These are phyloP conservation scores for Tanacetum coccineum DNA, from an alignment of 129 eudicot species.

Conservation along the genomic window DNA sequence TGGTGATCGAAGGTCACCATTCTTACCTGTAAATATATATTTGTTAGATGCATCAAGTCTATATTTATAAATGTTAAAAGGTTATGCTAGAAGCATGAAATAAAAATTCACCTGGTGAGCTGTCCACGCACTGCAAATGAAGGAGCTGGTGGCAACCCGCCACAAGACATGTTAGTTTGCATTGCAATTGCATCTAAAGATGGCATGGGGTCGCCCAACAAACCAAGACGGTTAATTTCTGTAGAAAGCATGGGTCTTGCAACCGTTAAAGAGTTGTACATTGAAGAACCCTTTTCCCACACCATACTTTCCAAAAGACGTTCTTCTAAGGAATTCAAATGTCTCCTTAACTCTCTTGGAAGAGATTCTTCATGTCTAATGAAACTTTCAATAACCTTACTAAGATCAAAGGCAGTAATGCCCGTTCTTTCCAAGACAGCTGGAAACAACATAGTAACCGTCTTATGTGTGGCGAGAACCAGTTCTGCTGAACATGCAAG, in stretches of 20 bases:
- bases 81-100: neutral
- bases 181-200: conserved; percentile 86
- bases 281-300: conserved; percentile 97
- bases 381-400: conserved; percentile 97
- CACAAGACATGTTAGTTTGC: conserved; percentile 60
- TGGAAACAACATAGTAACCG: conserved; percentile 97
- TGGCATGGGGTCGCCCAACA: conserved; percentile 98
- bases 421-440: conserved; percentile 96
- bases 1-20: conserved; percentile 77
- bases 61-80: neutral
- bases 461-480: conserved; percentile 96
- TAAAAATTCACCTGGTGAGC: conserved; percentile 45
- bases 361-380: conserved; percentile 88
- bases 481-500: conserved; percentile 97
- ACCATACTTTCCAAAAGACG: conserved; percentile 94
- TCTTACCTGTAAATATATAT: conserved; percentile 45
- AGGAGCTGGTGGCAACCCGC: conserved; percentile 56
- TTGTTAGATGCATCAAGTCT: conserved; percentile 14
- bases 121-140: conserved; percentile 58
- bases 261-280: conserved; percentile 86
- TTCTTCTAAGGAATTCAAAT: conserved; percentile 88
- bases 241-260: conserved; percentile 73
- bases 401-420: conserved; percentile 93
- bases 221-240: conserved; percentile 74
- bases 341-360: conserved; percentile 89